Evolutionary conservation across 83 land plant genomes (phyloP).

Genomic region (Picea abies): DNA sequence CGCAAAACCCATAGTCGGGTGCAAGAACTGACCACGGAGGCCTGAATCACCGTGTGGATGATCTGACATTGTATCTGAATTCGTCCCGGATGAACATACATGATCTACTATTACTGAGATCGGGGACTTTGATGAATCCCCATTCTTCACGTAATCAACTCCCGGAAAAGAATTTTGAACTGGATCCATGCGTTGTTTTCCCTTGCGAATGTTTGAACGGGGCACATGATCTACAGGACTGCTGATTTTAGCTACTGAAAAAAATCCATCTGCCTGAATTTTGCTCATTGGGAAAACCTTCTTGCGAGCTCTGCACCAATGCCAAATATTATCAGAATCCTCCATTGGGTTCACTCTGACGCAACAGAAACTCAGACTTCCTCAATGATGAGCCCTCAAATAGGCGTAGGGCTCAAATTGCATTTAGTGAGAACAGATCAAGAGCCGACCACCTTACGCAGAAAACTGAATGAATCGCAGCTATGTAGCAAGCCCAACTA

Average conservation of each 20-base stretch:
- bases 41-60: not conserved
- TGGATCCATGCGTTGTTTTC: not conserved
- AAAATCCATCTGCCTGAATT: not conserved
- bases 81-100: not conserved
- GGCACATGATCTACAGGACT: not conserved
- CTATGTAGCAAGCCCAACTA: too few species aligned
- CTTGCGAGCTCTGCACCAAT: conserved; percentile 9
- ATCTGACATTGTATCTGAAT: not conserved
- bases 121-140: not conserved
- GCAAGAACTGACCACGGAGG: not conserved
- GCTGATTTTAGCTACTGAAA: not conserved
- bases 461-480: too few species aligned
- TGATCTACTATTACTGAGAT: not conserved
- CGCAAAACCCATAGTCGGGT: too few species aligned
- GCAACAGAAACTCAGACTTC: not conserved
- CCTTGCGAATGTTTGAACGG: not conserved
- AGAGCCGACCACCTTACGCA: too few species aligned
- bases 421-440: too few species aligned
- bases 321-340: not conserved
- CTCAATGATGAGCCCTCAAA: not conserved
- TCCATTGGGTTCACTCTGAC: not conserved
- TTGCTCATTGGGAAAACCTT: not conserved
- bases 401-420: not conserved
- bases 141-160: not conserved
- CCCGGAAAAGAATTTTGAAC: not conserved